phyloP scores from a whole-genome alignment of 2,329 filamentous ascomycete genomes.

The Alternaria panax region DNA sequence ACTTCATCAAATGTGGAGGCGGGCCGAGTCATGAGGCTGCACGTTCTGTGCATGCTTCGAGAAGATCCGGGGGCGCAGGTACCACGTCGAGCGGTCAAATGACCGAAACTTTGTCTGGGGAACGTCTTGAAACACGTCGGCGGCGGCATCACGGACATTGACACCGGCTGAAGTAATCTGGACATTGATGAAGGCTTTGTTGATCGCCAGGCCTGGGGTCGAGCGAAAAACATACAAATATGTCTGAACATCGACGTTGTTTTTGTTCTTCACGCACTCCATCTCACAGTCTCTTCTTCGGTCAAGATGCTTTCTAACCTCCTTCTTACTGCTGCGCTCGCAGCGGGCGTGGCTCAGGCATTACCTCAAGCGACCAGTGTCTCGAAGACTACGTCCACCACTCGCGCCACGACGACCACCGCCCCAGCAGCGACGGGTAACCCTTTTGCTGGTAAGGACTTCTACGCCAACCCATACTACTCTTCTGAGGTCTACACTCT shows the following conservation, averaged over 20 bases:
- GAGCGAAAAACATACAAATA: constrained; percentile 23
- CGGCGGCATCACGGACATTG: constrained; percentile 22
- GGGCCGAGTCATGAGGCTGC: constrained; percentile 6
- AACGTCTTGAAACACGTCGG: constrained; percentile 6
- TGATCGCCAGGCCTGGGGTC: constrained; percentile 9
- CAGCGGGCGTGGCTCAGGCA: constrained; percentile 32
- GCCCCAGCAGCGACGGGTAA: constrained; percentile 52
- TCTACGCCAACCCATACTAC: constrained; percentile 63
- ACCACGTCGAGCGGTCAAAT: constrained; percentile 21
- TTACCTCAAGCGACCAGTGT: constrained; percentile 30
- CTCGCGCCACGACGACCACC: constrained; percentile 21
- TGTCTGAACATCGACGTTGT: not conserved
- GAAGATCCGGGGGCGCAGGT: constrained; percentile 23
- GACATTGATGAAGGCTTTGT: constrained; percentile 26
- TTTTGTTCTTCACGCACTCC: constrained; percentile 9
- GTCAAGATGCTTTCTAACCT: constrained; percentile 30
- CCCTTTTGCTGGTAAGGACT: constrained; percentile 58
- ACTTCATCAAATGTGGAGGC: constrained; percentile 28
- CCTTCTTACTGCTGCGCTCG: constrained; percentile 25
- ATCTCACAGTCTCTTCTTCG: constrained; percentile 2
- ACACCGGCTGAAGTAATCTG: constrained; percentile 27
- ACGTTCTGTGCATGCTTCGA: constrained; percentile 20
- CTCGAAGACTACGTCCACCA: constrained; percentile 18
- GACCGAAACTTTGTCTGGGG: constrained; percentile 6
- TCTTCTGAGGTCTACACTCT: constrained; percentile 60